Percentiles rank a stretch among this genome's conserved stretches.
phyloP scores from a whole-genome alignment of 805 yeast genomes.

The Metschnikowia kofuensis region DNA sequence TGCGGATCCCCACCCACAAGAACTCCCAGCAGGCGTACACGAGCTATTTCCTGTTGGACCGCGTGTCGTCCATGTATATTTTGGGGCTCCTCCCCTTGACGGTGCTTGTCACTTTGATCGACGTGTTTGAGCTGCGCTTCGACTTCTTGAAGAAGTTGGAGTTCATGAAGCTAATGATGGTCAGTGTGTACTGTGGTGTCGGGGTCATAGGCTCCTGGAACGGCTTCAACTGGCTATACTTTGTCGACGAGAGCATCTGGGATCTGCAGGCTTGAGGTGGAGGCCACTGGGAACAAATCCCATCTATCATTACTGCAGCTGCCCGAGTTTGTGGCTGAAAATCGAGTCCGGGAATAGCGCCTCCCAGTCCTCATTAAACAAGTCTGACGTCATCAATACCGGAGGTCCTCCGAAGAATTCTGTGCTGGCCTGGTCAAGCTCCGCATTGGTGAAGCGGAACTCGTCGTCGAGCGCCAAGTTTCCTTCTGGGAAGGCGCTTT shows the following conservation, averaged over 20 bases:
- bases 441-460: constrained; percentile 3
- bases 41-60: constrained; percentile 49
- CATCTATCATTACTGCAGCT: neutral
- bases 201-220: constrained; percentile 88
- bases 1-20: constrained; percentile 47
- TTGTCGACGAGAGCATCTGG: constrained; percentile 77
- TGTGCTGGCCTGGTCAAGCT: constrained; percentile 20
- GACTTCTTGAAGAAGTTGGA: constrained; percentile 57
- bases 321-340: constrained; percentile 19
- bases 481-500: neutral
- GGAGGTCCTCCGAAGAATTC: constrained; percentile 53
- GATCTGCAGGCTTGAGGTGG: constrained; percentile 8
- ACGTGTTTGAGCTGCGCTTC: constrained; percentile 52
- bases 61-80: constrained; percentile 65
- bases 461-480: constrained; percentile 2
- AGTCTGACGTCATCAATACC: constrained; percentile 48
- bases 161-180: constrained; percentile 74
- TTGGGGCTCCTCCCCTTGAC: constrained; percentile 68
- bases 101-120: constrained; percentile 39
- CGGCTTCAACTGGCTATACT: constrained; percentile 84
- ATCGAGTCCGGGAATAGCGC: constrained; percentile 47
- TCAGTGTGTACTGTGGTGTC: constrained; percentile 80
- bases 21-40: constrained; percentile 7
- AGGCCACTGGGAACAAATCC: neutral
- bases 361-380: constrained; percentile 49